Conservation (phyloP, 1,139 yeast species). For the Taphrina pruni region DNA sequence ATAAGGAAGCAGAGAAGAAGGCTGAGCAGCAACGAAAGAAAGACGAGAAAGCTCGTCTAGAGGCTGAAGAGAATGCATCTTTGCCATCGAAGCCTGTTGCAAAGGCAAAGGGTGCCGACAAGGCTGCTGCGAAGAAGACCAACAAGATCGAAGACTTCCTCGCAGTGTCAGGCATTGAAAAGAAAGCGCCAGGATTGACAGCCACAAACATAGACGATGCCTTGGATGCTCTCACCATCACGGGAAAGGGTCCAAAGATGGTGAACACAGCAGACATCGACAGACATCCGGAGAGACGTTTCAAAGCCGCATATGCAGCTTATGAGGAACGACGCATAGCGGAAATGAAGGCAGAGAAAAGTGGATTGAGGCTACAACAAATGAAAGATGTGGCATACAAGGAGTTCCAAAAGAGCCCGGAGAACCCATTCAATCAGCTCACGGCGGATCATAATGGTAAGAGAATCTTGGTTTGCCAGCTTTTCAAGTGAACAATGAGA, state of each 20-base stretch:
- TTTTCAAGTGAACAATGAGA: too few relatives aligned
- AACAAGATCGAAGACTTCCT: conserved; percentile 70
- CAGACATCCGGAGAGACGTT: conserved; percentile 87
- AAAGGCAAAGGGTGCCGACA: conserved; percentile 74
- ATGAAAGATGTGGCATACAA: conserved; percentile 73
- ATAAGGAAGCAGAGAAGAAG: conserved; percentile 50
- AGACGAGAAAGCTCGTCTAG: conserved; percentile 55
- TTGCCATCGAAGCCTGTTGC: conserved; percentile 62
- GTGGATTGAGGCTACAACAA: conserved; percentile 81
- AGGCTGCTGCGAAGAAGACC: conserved; percentile 66
- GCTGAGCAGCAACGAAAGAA: conserved; percentile 55
- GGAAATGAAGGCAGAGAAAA: conserved; percentile 73
- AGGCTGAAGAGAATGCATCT: conserved; percentile 69
- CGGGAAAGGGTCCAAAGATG: conserved; percentile 52
- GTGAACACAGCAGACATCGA: conserved; percentile 65
- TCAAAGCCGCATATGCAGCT: conserved; percentile 78
- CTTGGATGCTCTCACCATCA: conserved; percentile 69
- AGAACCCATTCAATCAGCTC: conserved; percentile 85
- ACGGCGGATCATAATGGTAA: conserved; percentile 60
- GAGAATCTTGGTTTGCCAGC: neutral
- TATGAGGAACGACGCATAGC: conserved; percentile 76
- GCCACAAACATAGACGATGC: conserved; percentile 83
- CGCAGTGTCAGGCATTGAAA: conserved; percentile 38
- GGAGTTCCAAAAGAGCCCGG: conserved; percentile 80
- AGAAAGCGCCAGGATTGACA: conserved; percentile 59